Conservation (phyloP, 139 green algal species). For the Trebouxia sp. region DNA sequence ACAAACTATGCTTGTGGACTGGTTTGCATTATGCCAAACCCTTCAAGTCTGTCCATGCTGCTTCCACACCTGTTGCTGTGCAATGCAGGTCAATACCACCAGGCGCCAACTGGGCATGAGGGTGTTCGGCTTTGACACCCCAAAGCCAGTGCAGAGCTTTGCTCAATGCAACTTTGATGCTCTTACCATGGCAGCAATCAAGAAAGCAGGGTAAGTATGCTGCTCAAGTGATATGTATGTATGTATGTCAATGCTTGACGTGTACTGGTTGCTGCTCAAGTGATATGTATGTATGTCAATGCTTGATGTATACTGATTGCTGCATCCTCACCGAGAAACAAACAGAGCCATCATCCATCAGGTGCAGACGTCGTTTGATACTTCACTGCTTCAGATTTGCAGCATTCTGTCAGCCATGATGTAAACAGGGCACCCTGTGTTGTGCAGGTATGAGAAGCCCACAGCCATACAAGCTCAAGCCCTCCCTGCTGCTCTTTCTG, state of each 20-base stretch:
- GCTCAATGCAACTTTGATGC: conserved; percentile 78
- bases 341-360: too few relatives aligned
- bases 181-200: conserved; percentile 65
- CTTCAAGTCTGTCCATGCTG: not conserved
- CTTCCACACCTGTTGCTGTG: not conserved
- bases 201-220: conserved; percentile 54
- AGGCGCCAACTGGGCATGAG: conserved; percentile 63
- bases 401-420: too few relatives aligned
- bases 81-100: conserved; percentile 46
- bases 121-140: conserved; percentile 70
- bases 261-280: not conserved
- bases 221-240: not conserved
- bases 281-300: not conserved
- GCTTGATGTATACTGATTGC: not conserved
- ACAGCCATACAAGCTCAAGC: conserved; percentile 83
- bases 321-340: too few relatives aligned
- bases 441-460: conserved; percentile 61
- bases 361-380: too few relatives aligned
- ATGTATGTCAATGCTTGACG: not conserved
- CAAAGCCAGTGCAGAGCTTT: conserved; percentile 72
- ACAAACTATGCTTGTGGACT: too few relatives aligned
- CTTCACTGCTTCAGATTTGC: too few relatives aligned
- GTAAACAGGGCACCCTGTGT: too few relatives aligned
- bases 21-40: not conserved
- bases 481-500: conserved; percentile 74